Conservation (phyloP, 768 basidiomycete genomes). For the Porpolomopsis calyptriformis region DNA sequence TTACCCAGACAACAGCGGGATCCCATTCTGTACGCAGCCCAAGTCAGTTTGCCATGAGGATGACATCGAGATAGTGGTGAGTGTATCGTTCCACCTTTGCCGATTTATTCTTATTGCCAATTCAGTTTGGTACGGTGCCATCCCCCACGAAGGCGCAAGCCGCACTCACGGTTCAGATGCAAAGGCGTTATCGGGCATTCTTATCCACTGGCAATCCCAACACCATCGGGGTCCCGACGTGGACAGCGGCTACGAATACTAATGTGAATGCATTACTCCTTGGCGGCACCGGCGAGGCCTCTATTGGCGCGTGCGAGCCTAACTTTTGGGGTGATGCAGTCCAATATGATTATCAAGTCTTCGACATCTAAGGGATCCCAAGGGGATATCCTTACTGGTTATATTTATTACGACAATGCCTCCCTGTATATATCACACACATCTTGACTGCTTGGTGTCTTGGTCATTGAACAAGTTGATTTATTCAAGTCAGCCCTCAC, state of each 20-base stretch:
- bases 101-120: constrained; percentile 3
- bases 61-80: constrained; percentile 68
- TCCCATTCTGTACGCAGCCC: constrained; percentile 43
- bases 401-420: too few species aligned
- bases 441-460: too few species aligned
- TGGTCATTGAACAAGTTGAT: too few species aligned
- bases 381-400: too few species aligned
- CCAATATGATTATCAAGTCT: constrained; percentile 66
- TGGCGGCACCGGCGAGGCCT: constrained; percentile 43
- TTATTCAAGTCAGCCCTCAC: too few species aligned
- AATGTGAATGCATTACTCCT: constrained; percentile 50
- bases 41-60: constrained; percentile 71
- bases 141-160: constrained; percentile 47
- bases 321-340: constrained; percentile 58
- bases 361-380: constrained; percentile 22
- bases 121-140: constrained; percentile 44
- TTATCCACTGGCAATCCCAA: constrained; percentile 54
- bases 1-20: constrained; percentile 54
- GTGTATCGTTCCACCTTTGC: constrained; percentile 17
- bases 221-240: constrained; percentile 34
- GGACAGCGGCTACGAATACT: constrained; percentile 42
- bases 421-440: too few species aligned
- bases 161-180: constrained; percentile 53
- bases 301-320: constrained; percentile 50
- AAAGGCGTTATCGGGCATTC: constrained; percentile 60